Conservation (phyloP, 768 basidiomycete species). For the Phaeotremella fagi region DNA sequence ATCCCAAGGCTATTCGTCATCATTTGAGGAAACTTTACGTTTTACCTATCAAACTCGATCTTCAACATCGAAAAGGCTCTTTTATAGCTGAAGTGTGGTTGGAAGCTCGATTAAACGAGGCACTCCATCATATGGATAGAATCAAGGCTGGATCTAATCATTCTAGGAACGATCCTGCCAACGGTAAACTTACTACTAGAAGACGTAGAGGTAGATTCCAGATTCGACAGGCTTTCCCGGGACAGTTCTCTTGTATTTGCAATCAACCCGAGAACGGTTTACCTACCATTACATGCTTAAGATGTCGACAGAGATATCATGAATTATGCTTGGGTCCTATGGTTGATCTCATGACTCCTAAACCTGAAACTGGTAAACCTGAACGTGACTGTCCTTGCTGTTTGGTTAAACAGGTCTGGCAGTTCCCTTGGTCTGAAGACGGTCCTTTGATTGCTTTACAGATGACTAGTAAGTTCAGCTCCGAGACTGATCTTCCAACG, state of each 20-base stretch:
- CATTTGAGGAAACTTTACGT: conserved; percentile 33
- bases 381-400: conserved; percentile 44
- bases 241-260: conserved; percentile 31
- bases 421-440: conserved; percentile 26
- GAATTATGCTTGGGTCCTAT: conserved; percentile 33
- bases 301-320: conserved; percentile 41
- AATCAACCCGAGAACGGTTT: neutral
- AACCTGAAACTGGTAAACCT: conserved; percentile 5
- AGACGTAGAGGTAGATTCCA: conserved; percentile 18
- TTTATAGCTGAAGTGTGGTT: conserved; percentile 28
- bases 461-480: conserved; percentile 26
- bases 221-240: conserved; percentile 20
- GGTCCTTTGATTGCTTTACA: conserved; percentile 20
- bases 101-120: neutral
- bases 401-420: conserved; percentile 34
- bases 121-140: neutral
- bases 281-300: conserved; percentile 22
- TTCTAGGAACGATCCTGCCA: too few relatives aligned
- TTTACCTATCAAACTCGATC: conserved; percentile 18
- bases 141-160: conserved; percentile 5
- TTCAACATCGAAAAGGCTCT: conserved; percentile 14
- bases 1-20: conserved; percentile 21
- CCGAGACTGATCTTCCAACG: too few relatives aligned
- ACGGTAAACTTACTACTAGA: conserved; percentile 14
- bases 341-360: conserved; percentile 6